These are phyloP conservation scores for Aaosphaeria pasadenensis DNA, from an alignment of 2,329 filamentous ascomycete species.

Conservation along the genomic window DNA sequence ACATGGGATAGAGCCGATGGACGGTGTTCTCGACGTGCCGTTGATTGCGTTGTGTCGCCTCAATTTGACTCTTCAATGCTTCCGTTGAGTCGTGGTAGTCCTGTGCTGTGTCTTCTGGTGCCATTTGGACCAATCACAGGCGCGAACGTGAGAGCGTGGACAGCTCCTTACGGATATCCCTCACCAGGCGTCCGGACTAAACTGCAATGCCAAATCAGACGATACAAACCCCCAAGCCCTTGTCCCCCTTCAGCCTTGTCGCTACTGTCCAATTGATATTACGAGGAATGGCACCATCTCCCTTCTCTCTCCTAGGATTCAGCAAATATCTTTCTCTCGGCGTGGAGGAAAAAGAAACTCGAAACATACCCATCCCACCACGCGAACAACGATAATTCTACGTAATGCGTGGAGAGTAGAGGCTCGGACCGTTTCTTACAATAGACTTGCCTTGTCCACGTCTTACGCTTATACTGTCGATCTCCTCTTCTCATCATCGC, in stretches of 20 bases:
- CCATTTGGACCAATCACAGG: neutral
- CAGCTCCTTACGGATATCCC: neutral
- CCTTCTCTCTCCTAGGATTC: neutral
- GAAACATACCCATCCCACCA: too few species aligned
- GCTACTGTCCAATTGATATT: constrained; percentile 11
- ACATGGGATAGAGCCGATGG: too few species aligned
- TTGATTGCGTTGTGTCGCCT: too few species aligned
- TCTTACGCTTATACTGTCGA: too few species aligned
- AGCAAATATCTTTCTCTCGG: too few species aligned
- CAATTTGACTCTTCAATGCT: neutral
- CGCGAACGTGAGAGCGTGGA: neutral
- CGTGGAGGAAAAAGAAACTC: too few species aligned
- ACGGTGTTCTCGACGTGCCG: too few species aligned
- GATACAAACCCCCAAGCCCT: constrained; percentile 3
- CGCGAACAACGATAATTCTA: too few species aligned
- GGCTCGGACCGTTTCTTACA: too few species aligned
- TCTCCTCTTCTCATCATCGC: too few species aligned
- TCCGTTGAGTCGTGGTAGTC: neutral
- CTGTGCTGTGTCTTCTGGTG: neutral
- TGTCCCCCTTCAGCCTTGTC: neutral
- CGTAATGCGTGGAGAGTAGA: too few species aligned
- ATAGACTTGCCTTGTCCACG: too few species aligned
- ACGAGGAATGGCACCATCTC: constrained; percentile 5
- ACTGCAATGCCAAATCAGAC: neutral
- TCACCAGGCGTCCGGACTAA: neutral